Evolutionary conservation across 2,329 filamentous ascomycete genomes (phyloP).

Genomic region (Arthrocladium fulminans): DNA sequence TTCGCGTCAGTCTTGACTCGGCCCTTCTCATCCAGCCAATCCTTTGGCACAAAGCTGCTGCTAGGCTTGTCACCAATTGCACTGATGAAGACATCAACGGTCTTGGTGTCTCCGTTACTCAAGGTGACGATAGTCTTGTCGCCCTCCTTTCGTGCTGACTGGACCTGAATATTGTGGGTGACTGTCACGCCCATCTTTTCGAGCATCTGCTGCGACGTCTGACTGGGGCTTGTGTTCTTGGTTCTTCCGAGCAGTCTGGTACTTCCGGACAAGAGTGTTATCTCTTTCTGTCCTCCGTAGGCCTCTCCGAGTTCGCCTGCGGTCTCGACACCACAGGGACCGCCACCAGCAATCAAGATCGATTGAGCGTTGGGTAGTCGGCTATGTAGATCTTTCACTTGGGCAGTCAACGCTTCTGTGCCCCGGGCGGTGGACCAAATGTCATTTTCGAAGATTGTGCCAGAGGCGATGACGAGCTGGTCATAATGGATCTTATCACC

Average conservation of each 20-base stretch:
- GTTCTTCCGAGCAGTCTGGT: slow-evolving; percentile 35
- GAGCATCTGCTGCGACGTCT: slow-evolving; percentile 39
- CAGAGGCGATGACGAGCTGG: slow-evolving; percentile 49
- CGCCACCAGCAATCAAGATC: slow-evolving; percentile 42
- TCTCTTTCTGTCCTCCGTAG: slow-evolving; percentile 25
- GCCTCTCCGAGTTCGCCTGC: slow-evolving; percentile 42
- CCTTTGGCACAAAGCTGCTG: slow-evolving; percentile 42
- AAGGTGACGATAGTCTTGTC: slow-evolving; percentile 37
- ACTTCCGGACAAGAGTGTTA: slow-evolving; percentile 39
- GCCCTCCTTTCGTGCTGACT: slow-evolving; percentile 24
- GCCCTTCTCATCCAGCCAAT: slow-evolving; percentile 38
- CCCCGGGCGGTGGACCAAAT: slow-evolving; percentile 37
- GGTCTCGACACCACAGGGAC: slow-evolving; percentile 41
- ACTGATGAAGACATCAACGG: slow-evolving; percentile 46
- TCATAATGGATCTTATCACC: slow-evolving; percentile 38
- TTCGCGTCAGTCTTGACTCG: slow-evolving; percentile 41
- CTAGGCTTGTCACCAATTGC: slow-evolving; percentile 46
- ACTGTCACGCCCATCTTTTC: slow-evolving; percentile 41
- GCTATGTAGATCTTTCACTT: slow-evolving; percentile 29
- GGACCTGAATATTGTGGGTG: slow-evolving; percentile 27
- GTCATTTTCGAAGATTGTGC: slow-evolving; percentile 36
- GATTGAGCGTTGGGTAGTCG: slow-evolving; percentile 32
- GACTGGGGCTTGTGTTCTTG: slow-evolving; percentile 28
- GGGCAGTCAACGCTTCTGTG: slow-evolving; percentile 29
- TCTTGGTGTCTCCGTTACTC: slow-evolving; percentile 38